Conservation (phyloP, 345 rosid species). For the Geranium rotundifolium region DNA sequence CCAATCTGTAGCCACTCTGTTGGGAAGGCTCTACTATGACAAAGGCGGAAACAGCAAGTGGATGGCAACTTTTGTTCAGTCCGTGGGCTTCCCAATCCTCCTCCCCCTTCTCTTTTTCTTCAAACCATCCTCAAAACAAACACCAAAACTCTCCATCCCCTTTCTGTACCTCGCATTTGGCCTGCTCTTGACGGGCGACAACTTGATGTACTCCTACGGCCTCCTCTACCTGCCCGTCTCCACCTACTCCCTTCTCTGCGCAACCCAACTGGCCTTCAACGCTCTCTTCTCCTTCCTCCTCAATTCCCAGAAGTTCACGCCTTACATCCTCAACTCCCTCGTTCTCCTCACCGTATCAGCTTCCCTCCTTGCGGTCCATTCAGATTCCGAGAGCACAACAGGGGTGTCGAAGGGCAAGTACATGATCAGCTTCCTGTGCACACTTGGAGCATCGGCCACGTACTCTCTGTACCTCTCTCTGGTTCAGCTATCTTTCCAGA, state of each 20-base stretch:
- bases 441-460: constrained; percentile 34
- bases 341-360: constrained; percentile 41
- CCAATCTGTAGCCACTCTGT: constrained; percentile 37
- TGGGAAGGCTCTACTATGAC: constrained; percentile 43
- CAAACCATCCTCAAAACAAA: constrained; percentile 9
- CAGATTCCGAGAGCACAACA: constrained; percentile 22
- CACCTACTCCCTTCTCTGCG: constrained; percentile 43
- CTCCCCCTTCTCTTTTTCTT: constrained; percentile 28
- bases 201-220: constrained; percentile 47
- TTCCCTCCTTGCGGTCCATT: constrained; percentile 35
- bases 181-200: constrained; percentile 31
- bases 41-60: constrained; percentile 59
- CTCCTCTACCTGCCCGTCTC: constrained; percentile 47
- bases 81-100: constrained; percentile 45
- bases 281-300: constrained; percentile 40
- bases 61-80: constrained; percentile 56
- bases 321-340: constrained; percentile 34
- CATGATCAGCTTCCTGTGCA: constrained; percentile 33
- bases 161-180: constrained; percentile 27
- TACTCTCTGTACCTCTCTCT: constrained; percentile 39
- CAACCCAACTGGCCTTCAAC: constrained; percentile 47
- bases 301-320: constrained; percentile 41
- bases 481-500: constrained; percentile 32
- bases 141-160: constrained; percentile 13
- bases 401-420: constrained; percentile 18